Base-by-base conservation (phyloP, 495 filamentous ascomycete genomes). In the Mytilinidion resinicola region DNA sequence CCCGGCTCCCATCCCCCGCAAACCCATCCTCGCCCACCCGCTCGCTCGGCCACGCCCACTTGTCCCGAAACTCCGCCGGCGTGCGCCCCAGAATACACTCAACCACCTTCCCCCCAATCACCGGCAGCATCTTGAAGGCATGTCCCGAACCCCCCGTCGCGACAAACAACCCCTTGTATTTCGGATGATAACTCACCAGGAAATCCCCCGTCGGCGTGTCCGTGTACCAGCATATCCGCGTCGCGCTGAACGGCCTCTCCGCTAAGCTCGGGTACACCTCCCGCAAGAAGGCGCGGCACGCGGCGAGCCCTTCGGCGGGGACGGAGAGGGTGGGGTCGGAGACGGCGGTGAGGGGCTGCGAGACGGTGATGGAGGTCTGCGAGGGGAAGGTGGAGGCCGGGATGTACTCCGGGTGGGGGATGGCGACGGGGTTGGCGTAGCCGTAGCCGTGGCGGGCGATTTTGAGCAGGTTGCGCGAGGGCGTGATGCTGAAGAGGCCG, bases 401-500 rank as follows among this genome's bases (percentile, higher is more conserved):
- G 25, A 6, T 30, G 25, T 30, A 30, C 49, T 73, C 71, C 4
- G 72, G 73, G 54, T 76, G 65, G n/a, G 65, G 68, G 17, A 77
- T 72, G 12, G 54, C 56, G 41, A 67, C 70, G 0, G 84, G 86
- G 66, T 96, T 95, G 11, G 78, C 69, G 65, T 96, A 96, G 4
- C 92, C 93, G 69, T 86, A 87, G 9, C 78, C 81, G 70, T 96
- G 92, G 0, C 89, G 77, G 12, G 88, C 91, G 56, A 96, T 72
- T 67, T 96, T 96, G 48, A 96, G 77, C 11, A 87, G 66, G 49
- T 84, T 74, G 58, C 87, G 76, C 11, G 43, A 70, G 4, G 92
- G 90, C 19, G 90, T 90, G 60, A 95, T 88, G 60, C 90, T 78
- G 74, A 93, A 96, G 59, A 90, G 78, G 11, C 91, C 91, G 0